Base-by-base conservation (phyloP, 306 rosid genomes). In the Alnus rubra region DNA sequence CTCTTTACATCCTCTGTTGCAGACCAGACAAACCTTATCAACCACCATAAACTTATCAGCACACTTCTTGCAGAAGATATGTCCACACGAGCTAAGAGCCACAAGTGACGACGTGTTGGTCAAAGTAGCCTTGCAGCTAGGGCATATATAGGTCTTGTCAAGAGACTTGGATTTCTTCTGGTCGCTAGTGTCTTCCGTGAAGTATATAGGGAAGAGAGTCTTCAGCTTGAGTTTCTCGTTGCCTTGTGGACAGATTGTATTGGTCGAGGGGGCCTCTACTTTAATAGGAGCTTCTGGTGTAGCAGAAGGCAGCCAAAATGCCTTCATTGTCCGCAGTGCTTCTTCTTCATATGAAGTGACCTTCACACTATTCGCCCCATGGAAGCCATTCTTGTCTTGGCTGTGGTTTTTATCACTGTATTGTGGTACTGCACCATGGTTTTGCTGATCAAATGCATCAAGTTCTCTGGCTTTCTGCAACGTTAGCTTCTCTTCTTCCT, bases 281-380 rank as follows among this genome's bases (percentile, higher is more conserved):
- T 89, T 95, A 31, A 78, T 89, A 82, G 98, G 72, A 86, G 98
- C 97, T 77, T 82, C 96, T 6, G 99, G 99, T 16, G 93, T 95
- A 62, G 99, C 99, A 51, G 98, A 95, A 78, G 99, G 99, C 47
- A 95, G 87, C 99, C 99, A 95, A 86, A 95, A 95, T 64, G 99
- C 99, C 81, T 95, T 95, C 99, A 95, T 95, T 60, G 97, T 95
- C 76, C 99, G 88, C 44, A 95, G 98, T 15, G 99, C 98, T 87
- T 95, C 99, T 83, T 93, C 99, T 82, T 95, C 98, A 65, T 82
- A 95, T n/a, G 99, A 93, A n/a, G 99, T 95, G 60, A 84, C 97
- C 88, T 91, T 95, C 76, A 95, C 99, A 85, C 98, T 95, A 76
- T 95, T 95, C 67, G 99, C 99, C 67, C 99, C 99, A 35, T 95